These are phyloP conservation scores for Oryza brachyantha DNA, from an alignment of 176 grass and related monocot genomes.

Conservation along the genomic window DNA sequence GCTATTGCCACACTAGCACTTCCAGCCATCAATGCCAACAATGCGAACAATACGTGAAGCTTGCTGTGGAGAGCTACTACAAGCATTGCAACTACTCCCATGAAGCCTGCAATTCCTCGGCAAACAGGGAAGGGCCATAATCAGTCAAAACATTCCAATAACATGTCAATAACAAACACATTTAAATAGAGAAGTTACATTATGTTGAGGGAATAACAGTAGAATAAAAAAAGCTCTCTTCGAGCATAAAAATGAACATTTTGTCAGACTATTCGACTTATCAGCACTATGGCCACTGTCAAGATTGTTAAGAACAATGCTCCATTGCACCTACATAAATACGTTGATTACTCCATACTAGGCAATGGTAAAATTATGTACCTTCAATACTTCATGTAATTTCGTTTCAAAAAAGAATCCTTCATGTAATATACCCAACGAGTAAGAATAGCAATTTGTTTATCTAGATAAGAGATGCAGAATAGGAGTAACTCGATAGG, in stretches of 20 bases:
- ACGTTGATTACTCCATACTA: not conserved
- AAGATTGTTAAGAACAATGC: not conserved
- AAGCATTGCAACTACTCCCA: conserved; percentile 80
- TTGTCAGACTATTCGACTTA: not conserved
- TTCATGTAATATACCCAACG: too few species aligned
- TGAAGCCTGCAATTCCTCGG: conserved; percentile 57
- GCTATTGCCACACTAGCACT: conserved; percentile 68
- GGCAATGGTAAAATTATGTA: not conserved
- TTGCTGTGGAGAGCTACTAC: conserved; percentile 63
- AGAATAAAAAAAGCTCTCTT: not conserved
- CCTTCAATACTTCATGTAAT: not conserved
- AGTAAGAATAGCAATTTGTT: not conserved
- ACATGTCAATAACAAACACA: not conserved
- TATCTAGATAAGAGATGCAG: not conserved
- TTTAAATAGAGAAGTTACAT: not conserved
- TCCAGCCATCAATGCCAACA: conserved; percentile 61
- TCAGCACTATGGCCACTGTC: not conserved
- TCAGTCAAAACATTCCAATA: conserved; percentile 14
- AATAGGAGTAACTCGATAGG: not conserved
- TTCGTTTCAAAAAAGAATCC: too few species aligned
- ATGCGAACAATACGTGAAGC: conserved; percentile 53
- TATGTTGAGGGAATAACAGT: not conserved
- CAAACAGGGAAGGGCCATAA: conserved; percentile 28
- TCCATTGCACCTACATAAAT: not conserved
- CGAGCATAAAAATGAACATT: not conserved